A percentile compares a stretch with the other conserved stretches of the same genome.
Evolutionary conservation across 2,329 filamentous ascomycete genomes (phyloP).

Genomic region (Trichoderma gracile): DNA sequence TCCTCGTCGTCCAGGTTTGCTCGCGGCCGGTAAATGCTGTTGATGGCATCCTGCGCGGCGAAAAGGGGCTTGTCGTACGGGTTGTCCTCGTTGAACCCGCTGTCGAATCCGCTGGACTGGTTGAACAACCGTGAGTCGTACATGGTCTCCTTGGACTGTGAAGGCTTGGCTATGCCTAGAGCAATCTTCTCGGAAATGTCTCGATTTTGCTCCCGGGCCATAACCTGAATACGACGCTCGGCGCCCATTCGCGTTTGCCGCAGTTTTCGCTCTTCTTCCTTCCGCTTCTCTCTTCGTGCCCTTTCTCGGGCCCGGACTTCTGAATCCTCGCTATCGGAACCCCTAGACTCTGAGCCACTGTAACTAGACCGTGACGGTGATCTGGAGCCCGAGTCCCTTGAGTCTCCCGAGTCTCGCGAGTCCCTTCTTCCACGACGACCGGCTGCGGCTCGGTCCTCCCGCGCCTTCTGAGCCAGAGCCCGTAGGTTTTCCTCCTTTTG

Average conservation of each 20-base stretch:
- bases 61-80: slow-evolving; percentile 97
- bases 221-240: slow-evolving; percentile 85
- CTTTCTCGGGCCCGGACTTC: slow-evolving; percentile 75
- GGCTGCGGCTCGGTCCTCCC: slow-evolving; percentile 70
- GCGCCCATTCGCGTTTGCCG: slow-evolving; percentile 94
- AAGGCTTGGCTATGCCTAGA: slow-evolving; percentile 90
- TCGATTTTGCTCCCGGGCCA: slow-evolving; percentile 92
- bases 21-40: slow-evolving; percentile 85
- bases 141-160: slow-evolving; percentile 89
- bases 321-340: slow-evolving; percentile 61
- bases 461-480: slow-evolving; percentile 83
- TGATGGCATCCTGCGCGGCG: slow-evolving; percentile 91
- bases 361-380: slow-evolving; percentile 51
- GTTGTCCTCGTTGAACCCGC: slow-evolving; percentile 96
- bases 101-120: slow-evolving; percentile 84
- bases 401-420: slow-evolving; percentile 41
- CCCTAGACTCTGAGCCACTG: slow-evolving; percentile 53
- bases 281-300: slow-evolving; percentile 72
- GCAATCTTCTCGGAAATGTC: slow-evolving; percentile 98
- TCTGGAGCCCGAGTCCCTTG: slow-evolving; percentile 35
- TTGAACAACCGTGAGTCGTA: slow-evolving; percentile 97
- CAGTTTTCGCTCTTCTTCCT: slow-evolving; percentile 84
- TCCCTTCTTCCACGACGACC: slow-evolving; percentile 45
- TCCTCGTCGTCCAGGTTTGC: slow-evolving; percentile 75
- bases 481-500: slow-evolving; percentile 93